Evolutionary conservation across 805 yeast genomes (phyloP), one percentile per base, ranked within the genome.

Genomic region (Komagataella ulmi): DNA sequence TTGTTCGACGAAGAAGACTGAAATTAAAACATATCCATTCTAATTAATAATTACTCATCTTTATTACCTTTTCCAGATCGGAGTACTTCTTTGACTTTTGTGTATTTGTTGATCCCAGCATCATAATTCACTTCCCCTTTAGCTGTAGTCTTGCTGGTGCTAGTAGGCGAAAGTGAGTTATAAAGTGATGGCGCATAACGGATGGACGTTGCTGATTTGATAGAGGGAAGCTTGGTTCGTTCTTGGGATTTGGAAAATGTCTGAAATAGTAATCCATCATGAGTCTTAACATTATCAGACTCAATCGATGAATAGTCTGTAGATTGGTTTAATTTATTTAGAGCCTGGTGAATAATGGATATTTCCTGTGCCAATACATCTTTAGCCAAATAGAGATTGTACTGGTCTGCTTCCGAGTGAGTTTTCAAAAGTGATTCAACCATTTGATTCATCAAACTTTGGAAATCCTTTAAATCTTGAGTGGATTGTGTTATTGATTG

Each of bases 1-100:
- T 61, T 79, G 52, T 71, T 80, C 54, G 60, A 67, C 3, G 67
- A 65, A 18, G 74, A 65, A 44, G 79, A 65, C n/a, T 30, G 14
- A 30, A 30, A 8, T 30, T 10, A 30, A 10, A 5, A 30, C 14
- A 6, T 30, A 30, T 30, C 14, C 40, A 30, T 10, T 30, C 14
- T 30, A 7, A 30, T 30, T 30, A 30, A 10, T 30, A 30, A 14
- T 14, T 30, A 30, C 40, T 30, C 40, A 30, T 30, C 40, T 10
- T 30, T 30, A 14, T 30, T 30, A 30, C 40, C 40, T 30, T 30
- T 30, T 14, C 40, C 40, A 4, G 40, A 10, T 10, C 40, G 14
- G 10, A 30, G 40, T 7, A 14, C 40, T 30, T 30, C 40, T 30
- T 30, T 30, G 40, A 30, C 40, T 14, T 30, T 30, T 10, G 40